These are phyloP conservation scores for Multifurca ochricompacta DNA, from an alignment of 768 basidiomycete species.

Conservation along the genomic window DNA sequence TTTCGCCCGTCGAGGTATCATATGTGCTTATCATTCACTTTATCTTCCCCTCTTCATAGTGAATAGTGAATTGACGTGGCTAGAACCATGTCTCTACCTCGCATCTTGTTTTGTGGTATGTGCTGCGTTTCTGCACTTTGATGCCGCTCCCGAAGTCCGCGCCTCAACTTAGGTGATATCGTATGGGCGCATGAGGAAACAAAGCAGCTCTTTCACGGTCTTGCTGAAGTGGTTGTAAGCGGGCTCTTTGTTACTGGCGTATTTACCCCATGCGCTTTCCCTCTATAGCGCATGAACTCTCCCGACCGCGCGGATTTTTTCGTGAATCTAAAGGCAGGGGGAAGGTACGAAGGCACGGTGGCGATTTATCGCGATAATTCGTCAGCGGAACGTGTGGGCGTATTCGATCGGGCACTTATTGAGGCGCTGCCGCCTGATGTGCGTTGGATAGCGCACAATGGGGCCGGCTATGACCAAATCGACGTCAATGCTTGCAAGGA, in stretches of 20 bases:
- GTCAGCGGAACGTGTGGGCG: constrained; percentile 57
- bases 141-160: background rate
- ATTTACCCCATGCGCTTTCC: background rate
- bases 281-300: constrained; percentile 44
- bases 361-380: constrained; percentile 76
- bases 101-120: constrained; percentile 31
- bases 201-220: constrained; percentile 50
- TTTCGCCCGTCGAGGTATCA: background rate
- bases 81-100: constrained; percentile 16
- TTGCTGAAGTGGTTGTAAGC: constrained; percentile 74
- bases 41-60: background rate
- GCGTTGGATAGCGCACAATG: constrained; percentile 88
- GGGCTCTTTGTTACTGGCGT: background rate
- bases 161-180: constrained; percentile 44
- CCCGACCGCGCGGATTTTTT: constrained; percentile 62
- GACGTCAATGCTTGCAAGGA: constrained; percentile 68
- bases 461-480: constrained; percentile 88
- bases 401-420: constrained; percentile 76
- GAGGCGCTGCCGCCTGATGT: constrained; percentile 55
- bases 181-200: constrained; percentile 79
- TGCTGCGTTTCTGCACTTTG: background rate
- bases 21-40: background rate
- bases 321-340: constrained; percentile 49
- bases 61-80: background rate
- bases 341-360: constrained; percentile 64